Evolutionary conservation across 345 rosid species (phyloP).

Genomic region (Camelina hispida): DNA sequence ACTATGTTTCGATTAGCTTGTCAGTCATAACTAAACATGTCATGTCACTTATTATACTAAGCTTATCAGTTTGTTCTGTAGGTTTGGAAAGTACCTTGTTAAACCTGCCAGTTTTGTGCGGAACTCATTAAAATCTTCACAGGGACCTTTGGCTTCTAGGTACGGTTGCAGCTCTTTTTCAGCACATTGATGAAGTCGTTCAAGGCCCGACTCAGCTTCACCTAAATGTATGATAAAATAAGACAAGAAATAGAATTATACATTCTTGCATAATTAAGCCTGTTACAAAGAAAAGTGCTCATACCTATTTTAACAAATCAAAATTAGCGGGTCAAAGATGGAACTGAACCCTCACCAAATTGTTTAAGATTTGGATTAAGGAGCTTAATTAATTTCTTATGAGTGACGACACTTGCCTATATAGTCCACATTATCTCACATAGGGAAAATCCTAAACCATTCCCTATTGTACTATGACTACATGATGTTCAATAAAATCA

Average conservation of each 20-base stretch:
- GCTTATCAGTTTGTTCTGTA: not conserved
- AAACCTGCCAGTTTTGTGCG: conserved; percentile 86
- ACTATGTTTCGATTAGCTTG: not conserved
- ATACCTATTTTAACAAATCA: not conserved
- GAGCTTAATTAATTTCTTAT: not conserved
- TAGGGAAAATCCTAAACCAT: not conserved
- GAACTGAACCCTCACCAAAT: not conserved
- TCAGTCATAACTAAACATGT: not conserved
- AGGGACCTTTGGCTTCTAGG: conserved; percentile 62
- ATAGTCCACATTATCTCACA: not conserved
- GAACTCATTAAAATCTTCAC: conserved; percentile 78
- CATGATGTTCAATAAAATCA: conserved; percentile 17
- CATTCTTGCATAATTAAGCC: conserved; percentile 1
- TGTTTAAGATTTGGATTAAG: conserved; percentile 5
- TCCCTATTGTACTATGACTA: conserved; percentile 8
- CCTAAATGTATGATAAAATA: conserved; percentile 49
- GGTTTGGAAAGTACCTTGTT: conserved; percentile 59
- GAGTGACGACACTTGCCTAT: not conserved
- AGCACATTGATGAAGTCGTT: conserved; percentile 88
- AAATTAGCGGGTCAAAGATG: not conserved
- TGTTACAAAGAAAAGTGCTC: not conserved
- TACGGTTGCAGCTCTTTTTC: conserved; percentile 78
- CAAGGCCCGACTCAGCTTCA: conserved; percentile 89
- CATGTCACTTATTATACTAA: not conserved
- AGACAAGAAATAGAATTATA: conserved; percentile 14